Evolutionary conservation across 225 moss, liverwort and hornwort genomes (phyloP).

Genomic region (Pleurozium schreberi): DNA sequence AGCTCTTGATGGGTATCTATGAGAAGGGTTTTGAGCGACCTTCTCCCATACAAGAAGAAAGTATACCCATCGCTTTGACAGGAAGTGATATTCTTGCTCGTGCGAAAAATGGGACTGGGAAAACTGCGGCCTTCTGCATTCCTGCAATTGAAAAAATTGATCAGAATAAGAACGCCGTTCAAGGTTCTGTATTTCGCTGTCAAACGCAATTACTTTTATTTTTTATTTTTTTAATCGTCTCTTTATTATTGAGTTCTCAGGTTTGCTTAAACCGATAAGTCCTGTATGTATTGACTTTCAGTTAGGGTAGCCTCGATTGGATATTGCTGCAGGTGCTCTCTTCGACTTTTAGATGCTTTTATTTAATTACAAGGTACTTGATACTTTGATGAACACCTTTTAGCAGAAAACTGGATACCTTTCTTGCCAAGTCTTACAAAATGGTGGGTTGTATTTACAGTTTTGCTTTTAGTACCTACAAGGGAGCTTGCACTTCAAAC

Average conservation of each 20-base stretch:
- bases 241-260: background rate
- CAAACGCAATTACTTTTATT: background rate
- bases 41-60: slow-evolving; percentile 60
- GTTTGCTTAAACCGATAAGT: background rate
- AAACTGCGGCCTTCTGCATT: slow-evolving; percentile 57
- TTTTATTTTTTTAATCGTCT: background rate
- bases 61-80: slow-evolving; percentile 55
- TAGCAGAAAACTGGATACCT: background rate
- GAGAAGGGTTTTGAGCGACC: slow-evolving; percentile 59
- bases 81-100: slow-evolving; percentile 52
- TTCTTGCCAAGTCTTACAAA: background rate
- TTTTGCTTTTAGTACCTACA: slow-evolving; percentile 52
- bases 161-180: slow-evolving; percentile 54
- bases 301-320: background rate
- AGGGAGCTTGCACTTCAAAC: slow-evolving; percentile 57
- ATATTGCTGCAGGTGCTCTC: background rate
- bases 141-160: slow-evolving; percentile 64
- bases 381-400: background rate
- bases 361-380: background rate
- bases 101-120: slow-evolving; percentile 57
- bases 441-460: slow-evolving; percentile 7
- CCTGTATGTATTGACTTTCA: background rate
- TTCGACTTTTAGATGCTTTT: background rate
- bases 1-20: slow-evolving; percentile 60
- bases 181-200: slow-evolving; percentile 22